Evolutionary conservation across 2,329 filamentous ascomycete species (phyloP).

Genomic region (Dryadomyces quercivorus): DNA sequence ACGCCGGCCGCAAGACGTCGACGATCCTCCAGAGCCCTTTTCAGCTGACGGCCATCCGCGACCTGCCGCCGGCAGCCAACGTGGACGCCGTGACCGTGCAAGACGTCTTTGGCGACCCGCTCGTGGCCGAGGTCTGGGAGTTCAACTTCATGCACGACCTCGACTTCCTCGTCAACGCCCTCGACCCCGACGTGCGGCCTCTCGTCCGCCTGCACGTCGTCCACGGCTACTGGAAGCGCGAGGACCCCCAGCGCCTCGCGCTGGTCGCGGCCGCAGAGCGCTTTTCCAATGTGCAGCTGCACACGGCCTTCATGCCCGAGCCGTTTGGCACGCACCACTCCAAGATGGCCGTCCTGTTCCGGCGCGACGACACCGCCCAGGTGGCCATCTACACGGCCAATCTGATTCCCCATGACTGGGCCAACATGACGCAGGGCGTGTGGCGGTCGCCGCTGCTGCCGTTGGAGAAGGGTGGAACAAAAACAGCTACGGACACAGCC

Average conservation of each 20-base stretch:
- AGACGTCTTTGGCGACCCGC: conserved; percentile 60
- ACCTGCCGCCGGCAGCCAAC: conserved; percentile 49
- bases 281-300: conserved; percentile 56
- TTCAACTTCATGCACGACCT: conserved; percentile 58
- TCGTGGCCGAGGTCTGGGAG: conserved; percentile 60
- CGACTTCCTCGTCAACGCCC: conserved; percentile 39
- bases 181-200: conserved; percentile 37
- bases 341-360: conserved; percentile 78
- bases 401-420: conserved; percentile 81
- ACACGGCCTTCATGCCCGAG: conserved; percentile 68
- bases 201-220: conserved; percentile 41
- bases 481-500: conserved; percentile 11
- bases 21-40: conserved; percentile 34
- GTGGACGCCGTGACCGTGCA: conserved; percentile 50
- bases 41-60: conserved; percentile 56
- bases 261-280: conserved; percentile 46
- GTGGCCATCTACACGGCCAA: conserved; percentile 83
- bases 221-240: conserved; percentile 54
- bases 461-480: conserved; percentile 16
- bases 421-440: conserved; percentile 73
- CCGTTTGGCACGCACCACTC: conserved; percentile 77
- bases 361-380: conserved; percentile 65
- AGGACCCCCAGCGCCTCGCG: conserved; percentile 44
- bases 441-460: conserved; percentile 68
- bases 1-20: background rate